Evolutionary conservation across 2,329 filamentous ascomycete genomes (phyloP).

Genomic region (Aspergillus neotritici): DNA sequence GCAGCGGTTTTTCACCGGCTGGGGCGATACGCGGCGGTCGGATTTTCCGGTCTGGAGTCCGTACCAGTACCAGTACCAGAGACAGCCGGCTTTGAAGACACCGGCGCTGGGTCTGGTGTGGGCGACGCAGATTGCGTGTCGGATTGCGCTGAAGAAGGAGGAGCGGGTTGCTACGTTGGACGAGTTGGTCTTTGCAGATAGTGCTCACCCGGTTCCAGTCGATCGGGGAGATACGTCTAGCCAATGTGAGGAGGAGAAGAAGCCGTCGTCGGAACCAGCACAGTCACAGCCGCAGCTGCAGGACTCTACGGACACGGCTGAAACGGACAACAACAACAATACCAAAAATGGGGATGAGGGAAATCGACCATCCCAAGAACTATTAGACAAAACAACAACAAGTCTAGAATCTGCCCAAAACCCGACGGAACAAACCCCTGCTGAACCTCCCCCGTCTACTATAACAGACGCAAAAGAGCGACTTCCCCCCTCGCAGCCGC

Average conservation of each 20-base stretch:
- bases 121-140: conserved; percentile 80
- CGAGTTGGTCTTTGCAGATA: too few species aligned
- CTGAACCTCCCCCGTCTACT: neutral
- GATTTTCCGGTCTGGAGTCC: conserved; percentile 9
- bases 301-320: too few species aligned
- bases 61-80: conserved; percentile 5
- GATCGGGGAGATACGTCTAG: too few species aligned
- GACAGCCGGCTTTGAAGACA: conserved; percentile 57
- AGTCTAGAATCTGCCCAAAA: neutral
- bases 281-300: too few species aligned
- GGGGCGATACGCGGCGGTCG: conserved; percentile 62
- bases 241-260: too few species aligned
- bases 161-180: conserved; percentile 39
- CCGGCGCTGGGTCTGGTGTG: conserved; percentile 83
- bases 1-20: conserved; percentile 91
- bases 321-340: too few species aligned
- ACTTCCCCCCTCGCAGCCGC: neutral
- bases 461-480: neutral
- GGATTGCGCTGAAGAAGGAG: conserved; percentile 73
- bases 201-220: too few species aligned
- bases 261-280: too few species aligned
- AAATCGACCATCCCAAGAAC: too few species aligned
- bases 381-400: neutral
- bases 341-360: too few species aligned
- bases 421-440: neutral